phyloP scores from a whole-genome alignment of 208 protist genomes.

The Trypanosomatidae sp. region DNA sequence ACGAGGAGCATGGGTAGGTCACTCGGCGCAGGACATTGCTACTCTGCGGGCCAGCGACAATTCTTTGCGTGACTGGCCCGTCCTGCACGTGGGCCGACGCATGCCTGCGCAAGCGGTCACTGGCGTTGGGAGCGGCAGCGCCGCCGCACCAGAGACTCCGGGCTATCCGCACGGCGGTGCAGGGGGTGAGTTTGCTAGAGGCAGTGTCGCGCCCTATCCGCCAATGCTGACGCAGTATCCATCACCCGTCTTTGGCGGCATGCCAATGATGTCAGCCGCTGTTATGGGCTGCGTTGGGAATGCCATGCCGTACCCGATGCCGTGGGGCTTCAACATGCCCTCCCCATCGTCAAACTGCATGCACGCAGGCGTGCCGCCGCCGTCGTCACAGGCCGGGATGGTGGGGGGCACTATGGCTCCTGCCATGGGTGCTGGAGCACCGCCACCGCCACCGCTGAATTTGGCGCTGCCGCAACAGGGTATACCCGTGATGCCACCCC shows the following conservation, averaged over 20 bases:
- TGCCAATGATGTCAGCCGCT: constrained; percentile 7
- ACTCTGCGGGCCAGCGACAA: constrained; percentile 23
- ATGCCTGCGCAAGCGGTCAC: constrained; percentile 15
- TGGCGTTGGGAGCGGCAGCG: not conserved
- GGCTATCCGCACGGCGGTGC: not conserved
- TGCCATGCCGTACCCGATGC: constrained; percentile 14
- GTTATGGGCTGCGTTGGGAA: not conserved
- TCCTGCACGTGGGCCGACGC: constrained; percentile 23
- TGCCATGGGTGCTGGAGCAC: not conserved
- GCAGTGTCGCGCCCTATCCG: not conserved
- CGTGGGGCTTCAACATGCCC: constrained; percentile 16
- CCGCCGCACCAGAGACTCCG: not conserved
- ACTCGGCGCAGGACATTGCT: constrained; percentile 27
- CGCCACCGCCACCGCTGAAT: constrained; percentile 6
- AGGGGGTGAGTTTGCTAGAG: not conserved
- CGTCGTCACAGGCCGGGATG: constrained; percentile 8
- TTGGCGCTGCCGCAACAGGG: constrained; percentile 8
- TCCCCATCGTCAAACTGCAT: not conserved
- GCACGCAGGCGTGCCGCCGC: constrained; percentile 10
- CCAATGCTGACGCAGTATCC: not conserved
- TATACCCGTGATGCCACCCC: constrained; percentile 33
- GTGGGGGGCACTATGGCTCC: constrained; percentile 12
- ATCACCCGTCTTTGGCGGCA: constrained; percentile 13
- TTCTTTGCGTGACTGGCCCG: constrained; percentile 18
- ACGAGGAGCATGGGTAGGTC: constrained; percentile 27